These are phyloP conservation scores for Acanthochlamys bracteata DNA, from an alignment of 106 monocot species.

Conservation along the genomic window DNA sequence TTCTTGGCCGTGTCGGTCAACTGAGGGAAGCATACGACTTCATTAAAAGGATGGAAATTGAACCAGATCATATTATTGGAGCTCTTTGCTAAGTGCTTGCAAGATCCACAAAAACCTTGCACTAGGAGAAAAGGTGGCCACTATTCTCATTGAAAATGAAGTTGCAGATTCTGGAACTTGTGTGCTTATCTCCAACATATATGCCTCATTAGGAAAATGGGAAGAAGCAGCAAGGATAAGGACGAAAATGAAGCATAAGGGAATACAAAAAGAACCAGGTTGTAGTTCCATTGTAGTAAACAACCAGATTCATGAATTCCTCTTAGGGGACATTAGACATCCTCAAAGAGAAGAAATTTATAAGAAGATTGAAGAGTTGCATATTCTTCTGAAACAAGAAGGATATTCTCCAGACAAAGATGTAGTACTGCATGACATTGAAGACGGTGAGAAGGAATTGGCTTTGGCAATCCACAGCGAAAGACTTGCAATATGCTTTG, in stretches of 20 bases:
- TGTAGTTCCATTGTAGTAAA: slow-evolving; percentile 45
- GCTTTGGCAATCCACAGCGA: slow-evolving; percentile 57
- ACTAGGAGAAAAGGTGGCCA: slow-evolving; percentile 21
- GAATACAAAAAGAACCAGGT: slow-evolving; percentile 51
- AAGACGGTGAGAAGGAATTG: slow-evolving; percentile 34
- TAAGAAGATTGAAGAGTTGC: slow-evolving; percentile 32
- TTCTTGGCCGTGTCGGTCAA: slow-evolving; percentile 23
- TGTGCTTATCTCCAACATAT: slow-evolving; percentile 24
- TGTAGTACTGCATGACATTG: slow-evolving; percentile 37
- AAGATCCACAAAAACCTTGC: slow-evolving; percentile 15
- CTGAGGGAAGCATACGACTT: slow-evolving; percentile 13
- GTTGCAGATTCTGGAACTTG: slow-evolving; percentile 19
- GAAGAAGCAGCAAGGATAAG: slow-evolving; percentile 29
- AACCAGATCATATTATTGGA: slow-evolving; percentile 24
- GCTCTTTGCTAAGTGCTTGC: slow-evolving; percentile 25
- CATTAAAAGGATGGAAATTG: slow-evolving; percentile 17
- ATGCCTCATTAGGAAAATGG: slow-evolving; percentile 23
- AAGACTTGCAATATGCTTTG: slow-evolving; percentile 42
- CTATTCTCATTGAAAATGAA: slow-evolving; percentile 15
- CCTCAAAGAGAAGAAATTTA: slow-evolving; percentile 36
- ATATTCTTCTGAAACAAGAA: slow-evolving; percentile 15
- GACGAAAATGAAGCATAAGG: slow-evolving; percentile 24
- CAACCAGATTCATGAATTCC: slow-evolving; percentile 47
- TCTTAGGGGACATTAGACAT: slow-evolving; percentile 53
- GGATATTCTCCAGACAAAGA: slow-evolving; percentile 31